Evolutionary conservation across 495 filamentous ascomycete genomes (phyloP), one percentile per base, ranked within the genome.

Genomic region (Daldinia concentrica): DNA sequence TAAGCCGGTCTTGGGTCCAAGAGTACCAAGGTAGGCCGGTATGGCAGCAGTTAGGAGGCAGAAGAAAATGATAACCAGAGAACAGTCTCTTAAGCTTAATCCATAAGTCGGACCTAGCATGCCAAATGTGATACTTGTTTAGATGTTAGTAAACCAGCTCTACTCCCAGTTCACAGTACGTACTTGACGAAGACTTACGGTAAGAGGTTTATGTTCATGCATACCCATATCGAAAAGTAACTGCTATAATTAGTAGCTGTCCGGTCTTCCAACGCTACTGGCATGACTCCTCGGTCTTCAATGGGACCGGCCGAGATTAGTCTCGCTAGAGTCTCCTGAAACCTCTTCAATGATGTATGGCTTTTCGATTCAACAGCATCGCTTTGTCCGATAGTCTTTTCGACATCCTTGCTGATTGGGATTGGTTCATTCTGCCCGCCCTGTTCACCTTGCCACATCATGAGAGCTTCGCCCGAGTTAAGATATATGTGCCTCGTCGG

Each of bases 41-140:
- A 83, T 74, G 4, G 81, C 59, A 0, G 84, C 82, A 4, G 81
- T 82, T 48, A 87, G 59, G 24, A 88, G 71, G 37, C 81, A 84
- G 71, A 88, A 87, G 78, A 89, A 87, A 14, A 88, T 58, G 55
- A 88, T 87, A 55, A 87, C 78, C 29, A 88, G 65, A 1, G 82
- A 64, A 30, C 79, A 75, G 58, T 87, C 83, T 26, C 84, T 69
- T 5, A 88, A 77, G 24, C 77, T 73, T 62, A 88, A 74, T 0
- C 81, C 83, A 67, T 83, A 87, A 1, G 80, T 74, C 4, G 83
- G 84, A 1, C 85, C 86, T 6, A 87, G 76, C 80, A 89, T 85
- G 41, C 86, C 86, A 19, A 86, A 87, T 3, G 85, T 86, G 58
- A 89, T 86, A 4, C 84, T 86, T 26, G 64, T 65, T 6, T 34